phyloP scores from a whole-genome alignment of 768 basidiomycete species.

The Pulveroboletus sp. region DNA sequence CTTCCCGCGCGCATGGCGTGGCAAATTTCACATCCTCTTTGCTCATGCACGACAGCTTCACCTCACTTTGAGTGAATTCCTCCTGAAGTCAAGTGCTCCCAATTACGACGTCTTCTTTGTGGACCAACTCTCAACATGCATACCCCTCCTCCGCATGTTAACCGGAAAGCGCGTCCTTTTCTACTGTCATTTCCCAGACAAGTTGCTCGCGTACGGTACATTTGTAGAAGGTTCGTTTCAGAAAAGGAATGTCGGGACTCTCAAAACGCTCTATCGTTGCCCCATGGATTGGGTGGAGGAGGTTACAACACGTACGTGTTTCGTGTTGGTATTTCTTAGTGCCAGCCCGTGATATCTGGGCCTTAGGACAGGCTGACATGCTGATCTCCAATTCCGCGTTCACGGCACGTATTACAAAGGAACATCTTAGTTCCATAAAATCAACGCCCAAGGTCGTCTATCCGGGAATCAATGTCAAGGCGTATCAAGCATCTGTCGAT shows the following conservation, averaged over 20 bases:
- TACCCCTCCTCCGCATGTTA: constrained; percentile 73
- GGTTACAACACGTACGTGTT: constrained; percentile 70
- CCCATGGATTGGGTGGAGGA: constrained; percentile 94
- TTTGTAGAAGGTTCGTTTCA: constrained; percentile 50
- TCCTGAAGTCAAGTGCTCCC: constrained; percentile 45
- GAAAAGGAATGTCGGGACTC: constrained; percentile 39
- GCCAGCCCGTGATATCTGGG: background rate
- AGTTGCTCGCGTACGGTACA: constrained; percentile 72
- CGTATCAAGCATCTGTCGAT: constrained; percentile 53
- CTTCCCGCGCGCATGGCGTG: constrained; percentile 75
- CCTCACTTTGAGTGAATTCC: constrained; percentile 49
- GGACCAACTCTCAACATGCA: constrained; percentile 90
- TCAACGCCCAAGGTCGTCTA: constrained; percentile 78
- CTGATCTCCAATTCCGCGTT: constrained; percentile 91
- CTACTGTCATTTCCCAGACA: constrained; percentile 98
- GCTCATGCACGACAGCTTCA: constrained; percentile 88
- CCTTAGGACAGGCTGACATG: constrained; percentile 78
- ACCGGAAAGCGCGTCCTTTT: constrained; percentile 83
- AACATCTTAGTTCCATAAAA: constrained; percentile 67
- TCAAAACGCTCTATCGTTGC: constrained; percentile 76
- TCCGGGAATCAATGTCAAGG: constrained; percentile 83
- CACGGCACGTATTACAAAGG: constrained; percentile 75
- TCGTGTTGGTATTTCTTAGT: background rate
- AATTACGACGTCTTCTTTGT: constrained; percentile 86
- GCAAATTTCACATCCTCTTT: constrained; percentile 83